phyloP scores from a whole-genome alignment of 2,329 filamentous ascomycete species.

The Epichloe amarillans region DNA sequence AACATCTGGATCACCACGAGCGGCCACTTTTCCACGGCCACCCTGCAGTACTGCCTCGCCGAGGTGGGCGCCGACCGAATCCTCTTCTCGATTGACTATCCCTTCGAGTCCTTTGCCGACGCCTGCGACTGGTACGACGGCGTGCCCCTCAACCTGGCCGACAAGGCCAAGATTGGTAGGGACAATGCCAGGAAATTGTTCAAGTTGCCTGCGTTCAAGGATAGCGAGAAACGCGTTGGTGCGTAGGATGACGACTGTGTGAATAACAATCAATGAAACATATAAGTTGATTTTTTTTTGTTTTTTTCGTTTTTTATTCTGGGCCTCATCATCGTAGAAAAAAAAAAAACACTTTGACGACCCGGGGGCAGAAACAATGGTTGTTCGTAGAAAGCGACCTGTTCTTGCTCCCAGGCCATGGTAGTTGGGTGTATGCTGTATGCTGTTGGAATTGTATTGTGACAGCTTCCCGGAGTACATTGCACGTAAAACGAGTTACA shows the following conservation, averaged over 20 bases:
- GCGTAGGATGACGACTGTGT: background rate
- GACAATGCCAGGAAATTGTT: conserved; percentile 30
- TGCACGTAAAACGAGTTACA: no score
- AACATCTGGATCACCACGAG: conserved; percentile 46
- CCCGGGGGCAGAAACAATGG: no score
- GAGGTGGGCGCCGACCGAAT: conserved; percentile 36
- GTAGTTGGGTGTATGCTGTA: no score
- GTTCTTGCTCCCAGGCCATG: no score
- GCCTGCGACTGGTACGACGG: conserved; percentile 29
- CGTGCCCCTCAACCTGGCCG: conserved; percentile 19
- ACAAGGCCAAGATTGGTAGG: conserved; percentile 27
- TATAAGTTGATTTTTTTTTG: no score
- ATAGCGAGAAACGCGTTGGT: conserved; percentile 8
- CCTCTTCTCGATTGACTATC: conserved; percentile 40
- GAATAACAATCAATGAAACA: background rate
- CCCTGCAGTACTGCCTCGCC: conserved; percentile 34
- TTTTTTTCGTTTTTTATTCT: no score
- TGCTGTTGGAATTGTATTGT: no score
- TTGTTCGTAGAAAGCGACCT: no score
- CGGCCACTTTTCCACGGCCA: conserved; percentile 41
- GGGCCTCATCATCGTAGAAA: no score
- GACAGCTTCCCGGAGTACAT: no score
- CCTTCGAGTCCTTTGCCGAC: conserved; percentile 33
- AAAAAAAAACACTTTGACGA: no score
- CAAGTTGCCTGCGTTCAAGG: conserved; percentile 23